phyloP scores from a whole-genome alignment of 202 grass and related monocot species.

The Panicum virgatum region DNA sequence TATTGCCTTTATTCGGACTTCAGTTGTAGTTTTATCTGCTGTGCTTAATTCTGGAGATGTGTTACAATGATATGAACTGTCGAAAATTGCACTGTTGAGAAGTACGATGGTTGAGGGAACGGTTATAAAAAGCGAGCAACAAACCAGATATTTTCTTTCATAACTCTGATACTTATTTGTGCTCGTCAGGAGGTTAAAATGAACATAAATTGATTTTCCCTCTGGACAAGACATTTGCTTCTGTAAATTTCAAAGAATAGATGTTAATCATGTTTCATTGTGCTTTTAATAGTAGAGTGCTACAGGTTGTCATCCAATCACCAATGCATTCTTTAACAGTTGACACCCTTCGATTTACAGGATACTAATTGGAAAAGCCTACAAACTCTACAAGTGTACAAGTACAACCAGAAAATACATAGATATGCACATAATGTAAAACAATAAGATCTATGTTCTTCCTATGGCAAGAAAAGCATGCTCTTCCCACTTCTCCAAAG shows the following conservation, averaged over 20 bases:
- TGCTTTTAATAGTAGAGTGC: not conserved
- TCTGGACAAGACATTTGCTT: not conserved
- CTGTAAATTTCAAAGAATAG: not conserved
- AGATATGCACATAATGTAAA: not conserved
- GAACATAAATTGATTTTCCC: not conserved
- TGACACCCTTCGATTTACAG: conserved; percentile 3
- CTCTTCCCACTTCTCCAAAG: not conserved
- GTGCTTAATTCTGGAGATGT: not conserved
- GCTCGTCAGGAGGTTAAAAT: not conserved
- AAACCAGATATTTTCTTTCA: not conserved
- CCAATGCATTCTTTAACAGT: not conserved
- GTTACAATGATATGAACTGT: not conserved
- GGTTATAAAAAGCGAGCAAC: not conserved
- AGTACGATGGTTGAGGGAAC: not conserved
- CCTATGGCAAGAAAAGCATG: not conserved
- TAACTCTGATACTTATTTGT: not conserved
- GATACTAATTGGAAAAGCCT: not conserved
- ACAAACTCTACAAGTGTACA: conserved; percentile 18
- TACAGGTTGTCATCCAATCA: not conserved
- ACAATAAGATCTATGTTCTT: not conserved
- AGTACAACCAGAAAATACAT: not conserved
- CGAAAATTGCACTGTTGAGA: not conserved
- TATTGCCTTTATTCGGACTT: not conserved
- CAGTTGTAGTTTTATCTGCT: not conserved
- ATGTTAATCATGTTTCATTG: not conserved